Evolutionary conservation across 371 early-diverging fungal species (phyloP), one percentile per base, ranked within the genome.

Genomic region (Apophysomyces ossiformis): DNA sequence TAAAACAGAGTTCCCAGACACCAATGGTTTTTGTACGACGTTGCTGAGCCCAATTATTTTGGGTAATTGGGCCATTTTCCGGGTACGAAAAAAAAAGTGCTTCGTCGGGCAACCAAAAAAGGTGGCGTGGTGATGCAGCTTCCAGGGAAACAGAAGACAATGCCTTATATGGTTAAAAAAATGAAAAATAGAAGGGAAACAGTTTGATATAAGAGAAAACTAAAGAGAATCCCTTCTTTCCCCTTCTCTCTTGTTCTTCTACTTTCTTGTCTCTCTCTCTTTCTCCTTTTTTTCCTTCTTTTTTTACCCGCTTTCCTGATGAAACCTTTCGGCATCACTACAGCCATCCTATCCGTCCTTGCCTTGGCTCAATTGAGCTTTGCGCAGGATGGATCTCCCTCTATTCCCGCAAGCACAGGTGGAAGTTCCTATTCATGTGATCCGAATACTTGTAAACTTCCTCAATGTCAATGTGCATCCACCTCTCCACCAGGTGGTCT

Each of bases 391-490:
- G 77, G 77, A 36, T 67, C 75, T 11, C 69, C 69, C 5, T 63
- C 60, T 16, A 73, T 74, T 18, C 71, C 69, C 21, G 61, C 73
- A 9, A 65, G 67, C 21, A 56, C 70, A 7, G 70, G 65, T 35
- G 63, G 67, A 37, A 54, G 60, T 6, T 63, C 69, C 4, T 83
- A 77, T 21, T 50, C 77, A 43, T 89, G 92, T 69, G 89, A 92
- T 65, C 75, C 91, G 9, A 78, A 81, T 26, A 72, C 76, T 13
- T 92, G 92, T 71, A 80, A 84, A 64, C 82, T 84, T 64, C 92
- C 92, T 2, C 78, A 68, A 6, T 92, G 92, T 68, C 73, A 80
- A 36, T 92, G 92, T 44, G 87, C 92, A 13, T 85, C 90, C 7
- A 57, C 68, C 37, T 79, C 72, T 1, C 87, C 91, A 56, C 90